phyloP scores from a whole-genome alignment of 2,329 filamentous ascomycete genomes.

The Colletotrichum lentis region DNA sequence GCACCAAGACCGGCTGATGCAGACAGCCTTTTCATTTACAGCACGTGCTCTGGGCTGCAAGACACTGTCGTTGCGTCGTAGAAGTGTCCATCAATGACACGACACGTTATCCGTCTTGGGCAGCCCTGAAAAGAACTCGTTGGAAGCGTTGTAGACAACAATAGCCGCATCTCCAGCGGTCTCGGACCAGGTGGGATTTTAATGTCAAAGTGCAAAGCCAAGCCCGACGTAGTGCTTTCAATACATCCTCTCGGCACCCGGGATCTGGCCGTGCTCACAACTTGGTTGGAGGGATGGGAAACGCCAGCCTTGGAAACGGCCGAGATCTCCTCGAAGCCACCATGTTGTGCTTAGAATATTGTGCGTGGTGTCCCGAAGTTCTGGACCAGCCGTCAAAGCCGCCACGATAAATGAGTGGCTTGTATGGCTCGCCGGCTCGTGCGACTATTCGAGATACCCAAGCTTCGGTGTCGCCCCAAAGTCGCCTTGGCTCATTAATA shows the following conservation, averaged over 20 bases:
- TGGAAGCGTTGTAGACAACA: no score
- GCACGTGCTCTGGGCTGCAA: background rate
- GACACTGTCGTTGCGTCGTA: background rate
- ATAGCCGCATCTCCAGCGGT: no score
- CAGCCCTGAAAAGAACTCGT: background rate
- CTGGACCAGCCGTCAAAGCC: background rate
- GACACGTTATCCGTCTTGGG: background rate
- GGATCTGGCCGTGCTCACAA: constrained; percentile 4
- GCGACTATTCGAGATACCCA: constrained; percentile 12
- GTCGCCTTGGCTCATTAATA: background rate
- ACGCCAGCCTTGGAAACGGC: background rate
- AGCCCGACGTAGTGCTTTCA: background rate
- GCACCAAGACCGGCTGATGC: background rate
- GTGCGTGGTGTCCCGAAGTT: constrained; percentile 6
- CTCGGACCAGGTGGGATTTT: background rate
- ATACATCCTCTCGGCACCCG: background rate
- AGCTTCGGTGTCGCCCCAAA: background rate
- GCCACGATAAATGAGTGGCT: constrained; percentile 27
- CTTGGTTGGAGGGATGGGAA: background rate
- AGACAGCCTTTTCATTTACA: background rate
- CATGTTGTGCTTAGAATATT: background rate
- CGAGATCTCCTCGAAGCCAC: background rate
- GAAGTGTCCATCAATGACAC: background rate
- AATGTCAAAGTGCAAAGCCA: background rate
- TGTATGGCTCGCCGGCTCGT: constrained; percentile 7